phyloP scores from a whole-genome alignment of 768 basidiomycete genomes.

The Trametes coccinea region DNA sequence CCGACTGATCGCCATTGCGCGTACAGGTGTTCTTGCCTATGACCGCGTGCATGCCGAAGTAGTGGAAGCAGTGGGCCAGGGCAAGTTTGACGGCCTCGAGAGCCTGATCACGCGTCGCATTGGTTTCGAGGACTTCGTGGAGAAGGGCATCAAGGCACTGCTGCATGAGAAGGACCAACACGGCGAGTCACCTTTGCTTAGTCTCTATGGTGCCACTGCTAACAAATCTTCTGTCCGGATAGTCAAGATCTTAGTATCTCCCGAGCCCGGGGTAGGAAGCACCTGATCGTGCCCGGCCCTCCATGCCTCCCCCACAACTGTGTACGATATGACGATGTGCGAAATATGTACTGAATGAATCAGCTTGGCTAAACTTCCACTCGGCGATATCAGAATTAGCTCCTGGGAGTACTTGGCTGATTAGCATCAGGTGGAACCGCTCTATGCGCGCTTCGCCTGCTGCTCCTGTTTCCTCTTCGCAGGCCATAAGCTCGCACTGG shows the following conservation, averaged over 20 bases:
- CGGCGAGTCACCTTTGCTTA: slow-evolving; percentile 27
- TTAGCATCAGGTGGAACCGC: too few species aligned
- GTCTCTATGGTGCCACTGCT: too few species aligned
- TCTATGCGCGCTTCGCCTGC: too few species aligned
- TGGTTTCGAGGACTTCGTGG: slow-evolving; percentile 42
- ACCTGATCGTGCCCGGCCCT: not conserved
- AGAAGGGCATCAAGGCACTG: slow-evolving; percentile 43
- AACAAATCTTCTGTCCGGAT: not conserved
- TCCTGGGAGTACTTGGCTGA: too few species aligned
- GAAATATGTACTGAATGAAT: too few species aligned
- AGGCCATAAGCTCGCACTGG: too few species aligned
- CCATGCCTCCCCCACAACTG: too few species aligned
- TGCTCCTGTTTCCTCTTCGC: too few species aligned
- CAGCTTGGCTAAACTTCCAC: too few species aligned
- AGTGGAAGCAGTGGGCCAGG: slow-evolving; percentile 40
- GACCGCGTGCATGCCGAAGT: slow-evolving; percentile 42
- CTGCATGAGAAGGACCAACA: slow-evolving; percentile 43
- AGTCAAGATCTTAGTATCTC: slow-evolving; percentile 9
- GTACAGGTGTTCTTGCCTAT: slow-evolving; percentile 40
- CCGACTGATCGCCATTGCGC: not conserved
- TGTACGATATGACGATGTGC: too few species aligned
- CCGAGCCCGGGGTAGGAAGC: not conserved
- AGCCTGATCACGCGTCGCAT: slow-evolving; percentile 46
- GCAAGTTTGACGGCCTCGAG: slow-evolving; percentile 41
- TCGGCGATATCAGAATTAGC: too few species aligned